phyloP scores from a whole-genome alignment of 23 red algal species.

The Gracilaria vermiculophylla region DNA sequence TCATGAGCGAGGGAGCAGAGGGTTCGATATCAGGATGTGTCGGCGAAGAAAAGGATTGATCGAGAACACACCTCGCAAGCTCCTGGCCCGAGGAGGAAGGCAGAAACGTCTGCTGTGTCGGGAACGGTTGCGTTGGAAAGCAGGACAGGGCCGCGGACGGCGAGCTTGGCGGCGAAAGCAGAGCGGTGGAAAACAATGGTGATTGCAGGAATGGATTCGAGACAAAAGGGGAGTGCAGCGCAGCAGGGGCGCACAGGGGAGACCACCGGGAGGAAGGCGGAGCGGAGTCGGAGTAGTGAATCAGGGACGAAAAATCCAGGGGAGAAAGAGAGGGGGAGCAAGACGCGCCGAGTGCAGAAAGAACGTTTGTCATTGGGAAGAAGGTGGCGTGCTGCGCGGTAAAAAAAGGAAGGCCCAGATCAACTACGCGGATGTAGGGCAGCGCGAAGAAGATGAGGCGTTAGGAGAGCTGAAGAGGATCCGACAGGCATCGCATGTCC shows the following conservation, averaged over 20 bases:
- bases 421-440: no score
- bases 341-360: not conserved
- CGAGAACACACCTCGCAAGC: no score
- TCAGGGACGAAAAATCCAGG: not conserved
- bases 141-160: not conserved
- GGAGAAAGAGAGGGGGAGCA: not conserved
- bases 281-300: not conserved
- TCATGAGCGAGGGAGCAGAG: not conserved
- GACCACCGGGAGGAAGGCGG: not conserved
- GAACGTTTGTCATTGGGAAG: slow-evolving; percentile 2
- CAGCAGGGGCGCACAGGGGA: not conserved
- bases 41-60: not conserved
- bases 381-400: not conserved
- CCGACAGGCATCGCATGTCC: no score
- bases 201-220: not conserved
- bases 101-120: not conserved
- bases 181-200: not conserved
- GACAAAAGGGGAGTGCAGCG: not conserved
- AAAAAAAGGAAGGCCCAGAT: no score
- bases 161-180: not conserved
- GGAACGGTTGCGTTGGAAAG: not conserved
- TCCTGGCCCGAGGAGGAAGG: not conserved
- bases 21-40: not conserved
- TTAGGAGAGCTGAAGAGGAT: no score
- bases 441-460: no score